A percentile compares a stretch with the other conserved stretches of the same genome.
Conservation (phyloP, 345 rosid species). For the Excoecaria agallocha region DNA sequence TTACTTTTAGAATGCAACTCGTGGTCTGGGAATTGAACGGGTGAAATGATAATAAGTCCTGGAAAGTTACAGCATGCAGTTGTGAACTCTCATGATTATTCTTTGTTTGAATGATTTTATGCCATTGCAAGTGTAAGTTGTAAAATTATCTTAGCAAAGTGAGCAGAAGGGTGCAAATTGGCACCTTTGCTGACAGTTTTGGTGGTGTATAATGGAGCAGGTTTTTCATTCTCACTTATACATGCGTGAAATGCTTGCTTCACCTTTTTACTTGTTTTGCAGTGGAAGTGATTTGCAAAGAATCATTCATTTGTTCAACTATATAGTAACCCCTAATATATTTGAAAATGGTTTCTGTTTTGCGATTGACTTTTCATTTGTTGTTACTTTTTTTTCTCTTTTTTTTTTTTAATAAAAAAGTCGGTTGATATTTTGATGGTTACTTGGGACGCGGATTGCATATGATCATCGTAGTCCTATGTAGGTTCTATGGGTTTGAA, state of each 20-base stretch:
- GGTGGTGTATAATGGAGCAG: conserved; percentile 2
- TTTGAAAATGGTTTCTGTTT: neutral
- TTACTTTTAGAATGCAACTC: neutral
- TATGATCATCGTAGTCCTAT: no score
- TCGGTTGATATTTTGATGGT: no score
- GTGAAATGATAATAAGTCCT: neutral
- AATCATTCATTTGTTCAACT: neutral
- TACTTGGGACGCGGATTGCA: no score
- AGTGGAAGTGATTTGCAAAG: neutral
- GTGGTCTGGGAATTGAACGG: neutral
- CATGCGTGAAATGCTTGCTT: neutral
- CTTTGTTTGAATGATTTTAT: neutral
- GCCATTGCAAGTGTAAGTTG: conserved; percentile 1
- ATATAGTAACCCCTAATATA: no score
- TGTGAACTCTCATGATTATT: neutral
- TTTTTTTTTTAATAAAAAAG: no score
- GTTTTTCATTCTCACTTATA: neutral
- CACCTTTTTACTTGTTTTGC: neutral
- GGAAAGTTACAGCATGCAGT: neutral
- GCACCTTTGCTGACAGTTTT: conserved; percentile 22
- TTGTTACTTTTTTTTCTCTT: no score
- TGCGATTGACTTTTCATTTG: neutral
- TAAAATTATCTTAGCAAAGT: neutral
- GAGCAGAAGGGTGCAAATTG: conserved; percentile 9
- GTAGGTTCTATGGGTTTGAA: no score